Percentiles rank a stretch among this genome's conserved stretches.
These are phyloP conservation scores for Agaricus subrufescens DNA, from an alignment of 768 basidiomycete genomes.

Conservation along the genomic window DNA sequence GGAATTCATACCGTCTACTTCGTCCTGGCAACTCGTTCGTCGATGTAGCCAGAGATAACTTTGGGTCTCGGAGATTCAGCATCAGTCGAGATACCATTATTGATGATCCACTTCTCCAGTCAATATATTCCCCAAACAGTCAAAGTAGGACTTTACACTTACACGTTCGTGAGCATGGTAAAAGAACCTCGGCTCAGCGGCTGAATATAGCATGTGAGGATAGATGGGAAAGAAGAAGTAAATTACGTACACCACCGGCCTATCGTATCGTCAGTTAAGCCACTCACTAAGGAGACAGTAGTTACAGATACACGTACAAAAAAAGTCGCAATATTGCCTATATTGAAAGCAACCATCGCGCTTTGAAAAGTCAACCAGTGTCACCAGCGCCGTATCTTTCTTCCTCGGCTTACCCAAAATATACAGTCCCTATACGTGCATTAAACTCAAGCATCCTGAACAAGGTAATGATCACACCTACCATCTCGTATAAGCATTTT, in stretches of 20 bases:
- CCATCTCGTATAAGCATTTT: conserved; percentile 35
- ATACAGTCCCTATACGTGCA: conserved; percentile 26
- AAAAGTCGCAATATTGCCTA: conserved; percentile 33
- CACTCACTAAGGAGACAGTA: not conserved
- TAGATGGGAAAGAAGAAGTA: not conserved
- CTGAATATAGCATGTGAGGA: conserved; percentile 7
- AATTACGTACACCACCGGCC: not conserved
- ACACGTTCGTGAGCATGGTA: conserved; percentile 25
- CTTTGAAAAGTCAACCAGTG: conserved; percentile 14
- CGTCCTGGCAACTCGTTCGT: no score
- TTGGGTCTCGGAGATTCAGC: not conserved
- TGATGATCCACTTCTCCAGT: not conserved
- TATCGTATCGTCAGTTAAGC: conserved; percentile 1
- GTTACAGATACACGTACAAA: conserved; percentile 20
- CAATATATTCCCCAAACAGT: not conserved
- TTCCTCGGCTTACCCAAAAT: conserved; percentile 27
- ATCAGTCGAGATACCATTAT: not conserved
- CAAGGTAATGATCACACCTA: conserved; percentile 3
- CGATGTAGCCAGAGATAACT: not conserved
- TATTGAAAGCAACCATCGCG: conserved; percentile 29
- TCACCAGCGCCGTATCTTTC: not conserved
- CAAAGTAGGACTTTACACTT: not conserved
- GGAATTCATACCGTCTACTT: not conserved
- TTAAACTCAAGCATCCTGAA: not conserved
- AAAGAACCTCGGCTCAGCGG: conserved; percentile 16